Evolutionary conservation across 1,139 yeast species (phyloP), one percentile per base, ranked within the genome.

Genomic region (Magnusiomyces suaveolens): DNA sequence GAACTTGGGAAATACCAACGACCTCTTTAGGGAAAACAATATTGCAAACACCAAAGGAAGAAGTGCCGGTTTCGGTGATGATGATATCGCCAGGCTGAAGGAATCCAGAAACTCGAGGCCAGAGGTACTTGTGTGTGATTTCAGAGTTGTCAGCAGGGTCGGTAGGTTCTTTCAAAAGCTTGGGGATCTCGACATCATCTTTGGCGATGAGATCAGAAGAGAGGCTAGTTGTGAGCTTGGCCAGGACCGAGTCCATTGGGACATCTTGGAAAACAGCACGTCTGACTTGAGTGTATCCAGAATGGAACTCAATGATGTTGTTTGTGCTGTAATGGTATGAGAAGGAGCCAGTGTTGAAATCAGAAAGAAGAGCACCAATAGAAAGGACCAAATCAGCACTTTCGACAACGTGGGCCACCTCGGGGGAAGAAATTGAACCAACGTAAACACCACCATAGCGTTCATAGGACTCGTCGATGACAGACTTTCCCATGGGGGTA

Each of bases 401-500:
- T 69, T 87, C 95, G 57, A 87, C 94, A 46, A 83, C 80, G 61
- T 80, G 82, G 68, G 82, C 83, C 52, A 87, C 89, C 59, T 79
- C 85, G 1, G 92, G 90, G 59, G 78, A 73, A 47, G 95, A 83
- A 64, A 87, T 74, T 20, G 87, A 78, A 62, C 96, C 96, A 59
- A 87, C 87, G 68, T 87, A 87, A 55, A 84, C 90, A 70, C 96
- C 96, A 61, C 89, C 92, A 69, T 81, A 87, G 69, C 90, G 76
- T 57, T 84, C 80, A 68, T 84, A 77, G 58, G 76, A 75, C 73
- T 87, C 96, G 71, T 84, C 82, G 65, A 86, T 80, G 46, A 80
- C 78, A 60, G 89, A 85, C 73, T 87, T 87, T 72, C 95, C 95
- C 95, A 87, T 86, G 61, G 96, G 95, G 53, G 95, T 87, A 55